Base-by-base conservation (phyloP, 2,329 filamentous ascomycete genomes). In the Beauveria asiatica region DNA sequence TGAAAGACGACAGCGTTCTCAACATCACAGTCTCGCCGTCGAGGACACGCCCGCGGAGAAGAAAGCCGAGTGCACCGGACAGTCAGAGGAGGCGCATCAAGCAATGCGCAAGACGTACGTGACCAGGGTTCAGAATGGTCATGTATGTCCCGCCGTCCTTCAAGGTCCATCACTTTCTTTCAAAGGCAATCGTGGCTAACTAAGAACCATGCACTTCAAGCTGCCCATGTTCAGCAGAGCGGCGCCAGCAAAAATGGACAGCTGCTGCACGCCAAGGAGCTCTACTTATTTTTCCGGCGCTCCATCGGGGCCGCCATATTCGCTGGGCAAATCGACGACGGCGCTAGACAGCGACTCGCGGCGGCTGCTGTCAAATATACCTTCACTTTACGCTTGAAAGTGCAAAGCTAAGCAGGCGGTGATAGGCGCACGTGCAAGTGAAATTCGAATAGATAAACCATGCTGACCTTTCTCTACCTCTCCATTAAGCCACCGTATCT, bases 211-310 rank as follows among this genome's bases (percentile, higher is more conserved):
- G 48, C 71, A 69, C 0, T 69, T 82, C 41, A 61, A 67, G 6
- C 64, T 82, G 2, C 80, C 80, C 0, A 64, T 80, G 11, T 64
- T 64, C 3, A 16, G 5, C 33, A 37, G 13, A 63, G 66, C 10
- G 65, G 57, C 4, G 67, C 75, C 4, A 70, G 73, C 37, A 84
- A 83, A 65, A 65, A 75, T 75, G 45, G 73, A 77, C 39, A 71
- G n/a, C 65, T 81, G 10, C 61, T 83, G 21, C 80, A 84, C 65
- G 82, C 81, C 0, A 81, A 84, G 66, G 82, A 84, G 69, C 72
- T 84, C 49, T 84, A 84, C 0, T 6, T 37, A 65, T 84, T 81
- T 67, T 79, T 79, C 64, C 70, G 74, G 6, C 70, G 76, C 39
- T 84, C 76, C 61, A 68, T 69, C 1, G 75, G 80, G 58, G 80